phyloP scores from a whole-genome alignment of 1,284 basidiomycete species.

The Blastosporella zonata region DNA sequence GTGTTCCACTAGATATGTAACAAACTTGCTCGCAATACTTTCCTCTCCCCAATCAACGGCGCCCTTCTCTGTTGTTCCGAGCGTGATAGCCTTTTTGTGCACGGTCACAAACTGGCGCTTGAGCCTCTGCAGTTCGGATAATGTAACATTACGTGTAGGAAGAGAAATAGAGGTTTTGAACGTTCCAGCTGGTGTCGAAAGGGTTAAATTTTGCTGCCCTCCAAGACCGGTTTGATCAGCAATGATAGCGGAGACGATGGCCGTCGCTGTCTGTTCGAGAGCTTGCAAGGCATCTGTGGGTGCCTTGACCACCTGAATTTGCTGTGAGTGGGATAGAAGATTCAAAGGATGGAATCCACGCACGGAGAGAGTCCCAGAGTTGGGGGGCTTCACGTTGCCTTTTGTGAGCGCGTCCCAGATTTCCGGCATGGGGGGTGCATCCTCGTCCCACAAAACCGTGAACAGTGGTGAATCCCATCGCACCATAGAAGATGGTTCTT shows the following conservation, averaged over 20 bases:
- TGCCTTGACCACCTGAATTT: constrained; percentile 64
- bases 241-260: constrained; percentile 69
- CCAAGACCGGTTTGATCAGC: constrained; percentile 55
- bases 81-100: constrained; percentile 85
- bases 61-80: constrained; percentile 79
- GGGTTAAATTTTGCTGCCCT: constrained; percentile 49
- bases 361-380: constrained; percentile 81
- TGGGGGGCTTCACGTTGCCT: constrained; percentile 82
- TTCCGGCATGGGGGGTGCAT: constrained; percentile 62
- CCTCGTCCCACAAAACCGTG: constrained; percentile 76
- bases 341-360: constrained; percentile 23
- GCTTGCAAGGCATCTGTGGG: constrained; percentile 80
- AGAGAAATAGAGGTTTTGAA: constrained; percentile 48
- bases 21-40: constrained; percentile 74
- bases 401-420: constrained; percentile 84
- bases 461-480: constrained; percentile 97
- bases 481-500: constrained; percentile 96
- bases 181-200: constrained; percentile 32
- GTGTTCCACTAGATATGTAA: constrained; percentile 76
- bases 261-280: constrained; percentile 69
- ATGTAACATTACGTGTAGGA: constrained; percentile 67
- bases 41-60: constrained; percentile 74
- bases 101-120: constrained; percentile 87
- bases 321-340: constrained; percentile 2
- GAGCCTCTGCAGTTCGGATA: constrained; percentile 81